A percentile compares a stretch with the other conserved stretches of the same genome.
phyloP scores from a whole-genome alignment of 805 yeast species.

The Metschnikowia borealis region DNA sequence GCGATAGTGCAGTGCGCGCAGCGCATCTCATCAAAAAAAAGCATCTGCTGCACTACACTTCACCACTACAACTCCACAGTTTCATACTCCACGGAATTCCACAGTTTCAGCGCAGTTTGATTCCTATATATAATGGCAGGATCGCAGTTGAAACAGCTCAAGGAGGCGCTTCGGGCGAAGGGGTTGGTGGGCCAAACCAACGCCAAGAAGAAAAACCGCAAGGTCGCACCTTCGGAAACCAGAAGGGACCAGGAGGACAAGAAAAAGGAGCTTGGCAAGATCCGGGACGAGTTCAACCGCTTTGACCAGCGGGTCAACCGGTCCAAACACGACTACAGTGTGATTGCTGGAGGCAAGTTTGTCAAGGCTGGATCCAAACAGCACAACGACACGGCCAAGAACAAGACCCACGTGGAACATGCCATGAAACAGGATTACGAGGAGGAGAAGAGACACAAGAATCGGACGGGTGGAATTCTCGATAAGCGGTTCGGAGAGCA shows the following conservation, averaged over 20 bases:
- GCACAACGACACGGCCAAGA: conserved; percentile 31
- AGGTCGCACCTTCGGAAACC: conserved; percentile 55
- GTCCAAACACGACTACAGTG: conserved; percentile 52
- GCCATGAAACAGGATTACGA: conserved; percentile 58
- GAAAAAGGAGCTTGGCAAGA: conserved; percentile 46
- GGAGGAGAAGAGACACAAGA: conserved; percentile 55
- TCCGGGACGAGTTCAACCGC: conserved; percentile 84
- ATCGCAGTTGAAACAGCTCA: conserved; percentile 80
- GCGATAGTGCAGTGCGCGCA: background rate
- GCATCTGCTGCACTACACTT: background rate
- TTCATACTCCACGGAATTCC: background rate
- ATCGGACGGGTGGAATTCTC: conserved; percentile 70
- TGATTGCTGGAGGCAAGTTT: conserved; percentile 39
- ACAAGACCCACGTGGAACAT: conserved; percentile 36
- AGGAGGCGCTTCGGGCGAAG: conserved; percentile 67
- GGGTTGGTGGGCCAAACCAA: conserved; percentile 89
- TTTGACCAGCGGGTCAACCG: conserved; percentile 76
- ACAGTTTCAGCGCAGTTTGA: background rate
- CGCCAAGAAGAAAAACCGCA: conserved; percentile 51
- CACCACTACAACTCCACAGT: too few relatives aligned
- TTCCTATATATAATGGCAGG: conserved; percentile 58
- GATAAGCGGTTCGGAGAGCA: conserved; percentile 94
- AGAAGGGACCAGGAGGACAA: conserved; percentile 63
- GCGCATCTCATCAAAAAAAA: conserved; percentile 6
- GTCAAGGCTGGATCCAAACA: conserved; percentile 41